A percentile compares a stretch with the other conserved stretches of the same genome.
Evolutionary conservation across 23 red algal genomes (phyloP).

Genomic region (Pyropia haitanensis): DNA sequence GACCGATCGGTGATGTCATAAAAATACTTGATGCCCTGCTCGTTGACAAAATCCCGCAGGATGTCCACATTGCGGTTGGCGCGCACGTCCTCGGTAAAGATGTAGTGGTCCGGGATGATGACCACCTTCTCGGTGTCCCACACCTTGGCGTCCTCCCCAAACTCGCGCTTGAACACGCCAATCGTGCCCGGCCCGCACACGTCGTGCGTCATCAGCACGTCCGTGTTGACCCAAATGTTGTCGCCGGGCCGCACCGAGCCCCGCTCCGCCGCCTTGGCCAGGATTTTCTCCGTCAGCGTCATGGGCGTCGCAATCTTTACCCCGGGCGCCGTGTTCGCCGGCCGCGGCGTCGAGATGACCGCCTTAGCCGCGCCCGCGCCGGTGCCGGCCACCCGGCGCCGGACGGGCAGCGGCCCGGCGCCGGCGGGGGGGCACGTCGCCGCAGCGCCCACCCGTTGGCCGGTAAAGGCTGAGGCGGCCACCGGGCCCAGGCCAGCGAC

Average conservation of each 20-base stretch:
- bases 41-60: constrained; percentile 71
- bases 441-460: no score
- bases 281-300: constrained; percentile 88
- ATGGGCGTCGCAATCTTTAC: constrained; percentile 21
- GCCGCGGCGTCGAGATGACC: no score
- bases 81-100: constrained; percentile 83
- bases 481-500: no score
- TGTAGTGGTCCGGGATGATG: constrained; percentile 99
- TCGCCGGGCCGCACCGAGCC: constrained; percentile 76
- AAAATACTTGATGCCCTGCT: constrained; percentile 89
- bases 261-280: constrained; percentile 56
- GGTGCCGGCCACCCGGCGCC: no score
- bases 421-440: no score
- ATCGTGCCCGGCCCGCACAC: constrained; percentile 94
- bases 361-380: no score
- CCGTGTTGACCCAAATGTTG: constrained; percentile 93
- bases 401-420: no score
- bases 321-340: no score
- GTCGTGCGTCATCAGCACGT: constrained; percentile 98
- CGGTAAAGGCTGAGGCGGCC: no score
- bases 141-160: constrained; percentile 80
- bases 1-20: constrained; percentile 86
- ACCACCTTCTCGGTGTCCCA: constrained; percentile 84
- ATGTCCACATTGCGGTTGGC: constrained; percentile 94
- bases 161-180: constrained; percentile 88